Evolutionary conservation across 306 rosid species (phyloP).

Genomic region (Corylus avellana): DNA sequence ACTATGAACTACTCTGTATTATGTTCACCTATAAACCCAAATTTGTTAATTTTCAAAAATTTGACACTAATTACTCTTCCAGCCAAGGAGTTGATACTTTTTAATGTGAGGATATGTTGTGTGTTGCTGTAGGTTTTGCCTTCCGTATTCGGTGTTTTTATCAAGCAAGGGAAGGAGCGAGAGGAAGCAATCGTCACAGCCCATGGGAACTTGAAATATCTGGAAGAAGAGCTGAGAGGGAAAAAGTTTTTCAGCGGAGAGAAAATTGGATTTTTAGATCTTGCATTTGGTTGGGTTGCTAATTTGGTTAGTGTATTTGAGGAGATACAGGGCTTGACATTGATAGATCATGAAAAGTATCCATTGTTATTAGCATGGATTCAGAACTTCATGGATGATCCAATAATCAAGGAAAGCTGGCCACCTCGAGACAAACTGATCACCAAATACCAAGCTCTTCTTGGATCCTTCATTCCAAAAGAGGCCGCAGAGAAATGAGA

Average conservation of each 20-base stretch:
- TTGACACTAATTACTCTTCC: neutral
- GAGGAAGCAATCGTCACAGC: constrained; percentile 25
- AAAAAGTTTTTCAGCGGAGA: constrained; percentile 33
- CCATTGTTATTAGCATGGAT: constrained; percentile 29
- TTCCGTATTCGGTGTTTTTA: neutral
- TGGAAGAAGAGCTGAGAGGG: constrained; percentile 28
- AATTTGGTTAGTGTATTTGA: neutral
- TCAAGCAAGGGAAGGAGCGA: constrained; percentile 30
- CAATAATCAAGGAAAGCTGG: constrained; percentile 35
- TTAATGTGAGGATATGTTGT: neutral
- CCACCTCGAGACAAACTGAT: constrained; percentile 33
- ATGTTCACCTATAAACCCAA: too few species aligned
- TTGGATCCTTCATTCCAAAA: neutral
- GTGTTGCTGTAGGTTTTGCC: constrained; percentile 11
- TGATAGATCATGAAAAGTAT: constrained; percentile 18
- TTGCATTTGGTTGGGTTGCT: constrained; percentile 34
- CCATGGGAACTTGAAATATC: constrained; percentile 18
- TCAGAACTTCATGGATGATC: constrained; percentile 23
- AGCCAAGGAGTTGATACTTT: too few species aligned
- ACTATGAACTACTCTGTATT: too few species aligned
- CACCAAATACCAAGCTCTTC: constrained; percentile 14
- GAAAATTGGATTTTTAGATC: constrained; percentile 21
- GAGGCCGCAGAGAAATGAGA: neutral
- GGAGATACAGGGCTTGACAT: constrained; percentile 9
- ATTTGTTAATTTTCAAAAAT: too few species aligned